Evolutionary conservation across 345 rosid species (phyloP), one percentile per base, ranked within the genome.

Genomic region (Psidium guajava): DNA sequence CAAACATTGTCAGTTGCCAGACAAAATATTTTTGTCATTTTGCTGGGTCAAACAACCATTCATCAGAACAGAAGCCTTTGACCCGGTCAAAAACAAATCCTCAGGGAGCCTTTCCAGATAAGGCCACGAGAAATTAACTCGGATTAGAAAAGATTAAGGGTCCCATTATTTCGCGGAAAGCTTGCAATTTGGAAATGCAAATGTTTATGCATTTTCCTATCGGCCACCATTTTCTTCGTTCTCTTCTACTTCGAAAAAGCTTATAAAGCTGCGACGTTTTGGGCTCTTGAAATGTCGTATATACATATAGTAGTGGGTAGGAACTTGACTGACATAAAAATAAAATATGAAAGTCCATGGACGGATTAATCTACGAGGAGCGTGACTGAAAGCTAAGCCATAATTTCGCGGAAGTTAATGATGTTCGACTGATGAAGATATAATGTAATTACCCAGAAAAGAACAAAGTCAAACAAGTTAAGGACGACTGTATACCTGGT

Each of bases 401-500:
- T 27, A 59, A 59, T 59, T 6, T 59, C 2, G 73, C 2, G 73
- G 73, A 27, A 27, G 73, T 27, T 59, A 40, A 13, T 59, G 5
- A 3, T 6, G 42, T 15, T 27, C 40, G 42, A 28, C 40, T 1
- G 21, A 27, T 28, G 74, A 61, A 61, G 0, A 61, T 61, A 21
- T 0, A 0, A 3, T 3, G 52, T 11, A 50, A 50, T 50, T 50
- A 50, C 52, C 21, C 54, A 53, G 21, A 53, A 52, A 53, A 16
- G 54, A 53, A 14, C 54, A 53, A 53, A 15, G 54, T 15, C 54
- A 53, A 53, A 53, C 18, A 52, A 52, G 54, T 52, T 49, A 49
- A 50, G 52, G 52, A 50, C 52, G 12, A 3, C 13, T 50, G n/a
- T 5, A 11, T 32, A 96, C 98, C 97, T 91, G 93, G 54, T 53